Evolutionary conservation across 495 filamentous ascomycete genomes (phyloP).

Genomic region (Penicillium coprophilum): DNA sequence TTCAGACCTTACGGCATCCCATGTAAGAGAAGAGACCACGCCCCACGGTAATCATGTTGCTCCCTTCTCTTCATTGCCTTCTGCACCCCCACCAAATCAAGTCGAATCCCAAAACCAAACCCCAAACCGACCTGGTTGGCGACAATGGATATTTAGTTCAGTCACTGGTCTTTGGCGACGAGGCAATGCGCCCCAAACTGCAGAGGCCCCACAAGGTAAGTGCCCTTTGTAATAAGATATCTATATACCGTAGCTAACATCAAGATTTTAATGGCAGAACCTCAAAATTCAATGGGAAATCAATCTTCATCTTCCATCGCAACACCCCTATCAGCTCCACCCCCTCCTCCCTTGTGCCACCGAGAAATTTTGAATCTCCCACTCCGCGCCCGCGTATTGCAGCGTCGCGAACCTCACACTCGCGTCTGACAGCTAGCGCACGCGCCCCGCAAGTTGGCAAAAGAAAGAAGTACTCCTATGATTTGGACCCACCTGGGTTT

Average conservation of each 20-base stretch:
- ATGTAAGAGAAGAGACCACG: not conserved
- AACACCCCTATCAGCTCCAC: slow-evolving; percentile 1
- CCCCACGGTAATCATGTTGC: slow-evolving; percentile 3
- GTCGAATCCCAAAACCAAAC: not conserved
- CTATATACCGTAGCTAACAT: not conserved
- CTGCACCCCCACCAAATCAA: not conserved
- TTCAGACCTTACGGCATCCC: not conserved
- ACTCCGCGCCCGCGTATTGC: not conserved
- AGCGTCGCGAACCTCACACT: not conserved
- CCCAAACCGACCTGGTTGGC: slow-evolving; percentile 4
- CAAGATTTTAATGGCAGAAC: slow-evolving; percentile 5
- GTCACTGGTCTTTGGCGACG: slow-evolving; percentile 23
- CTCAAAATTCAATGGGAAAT: not conserved
- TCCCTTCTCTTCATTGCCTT: slow-evolving; percentile 5
- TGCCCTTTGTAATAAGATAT: not conserved
- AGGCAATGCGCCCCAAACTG: not conserved
- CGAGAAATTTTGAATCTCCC: not conserved
- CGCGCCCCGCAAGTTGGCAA: not conserved
- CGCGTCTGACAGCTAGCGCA: not conserved
- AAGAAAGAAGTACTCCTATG: slow-evolving; percentile 1
- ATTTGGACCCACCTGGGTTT: slow-evolving; percentile 5
- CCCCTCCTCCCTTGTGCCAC: not conserved
- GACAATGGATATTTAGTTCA: slow-evolving; percentile 21
- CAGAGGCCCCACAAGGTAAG: slow-evolving; percentile 6
- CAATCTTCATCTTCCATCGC: not conserved